Conservation (phyloP, 208 protist genomes). For the Leishmania mexicana region DNA sequence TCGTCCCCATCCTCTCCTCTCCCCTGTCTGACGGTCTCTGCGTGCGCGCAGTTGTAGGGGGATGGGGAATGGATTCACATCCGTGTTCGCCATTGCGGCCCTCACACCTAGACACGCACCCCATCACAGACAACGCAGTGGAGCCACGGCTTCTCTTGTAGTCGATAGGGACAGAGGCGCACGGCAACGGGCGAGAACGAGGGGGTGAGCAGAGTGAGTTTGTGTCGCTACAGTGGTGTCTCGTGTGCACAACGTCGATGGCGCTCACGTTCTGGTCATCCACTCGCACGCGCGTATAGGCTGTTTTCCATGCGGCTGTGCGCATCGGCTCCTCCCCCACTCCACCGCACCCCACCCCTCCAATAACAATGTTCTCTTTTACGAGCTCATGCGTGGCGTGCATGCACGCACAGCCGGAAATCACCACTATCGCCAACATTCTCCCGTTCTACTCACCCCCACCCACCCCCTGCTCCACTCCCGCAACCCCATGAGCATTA, state of each 20-base stretch:
- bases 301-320: background rate
- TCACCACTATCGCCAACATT: background rate
- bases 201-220: background rate
- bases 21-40: background rate
- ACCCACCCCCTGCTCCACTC: background rate
- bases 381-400: background rate
- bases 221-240: background rate
- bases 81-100: background rate
- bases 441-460: background rate
- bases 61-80: background rate
- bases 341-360: background rate
- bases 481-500: background rate
- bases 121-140: background rate
- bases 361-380: background rate
- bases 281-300: background rate
- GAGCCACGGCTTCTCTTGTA: background rate
- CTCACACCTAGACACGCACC: background rate
- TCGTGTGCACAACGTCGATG: background rate
- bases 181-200: background rate
- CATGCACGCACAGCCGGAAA: background rate
- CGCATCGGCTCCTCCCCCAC: background rate
- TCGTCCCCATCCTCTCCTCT: background rate
- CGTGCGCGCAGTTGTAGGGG: background rate
- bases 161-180: too few species aligned
- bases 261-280: background rate